phyloP scores from a whole-genome alignment of 805 yeast genomes.

The Ogataea degrootiae region DNA sequence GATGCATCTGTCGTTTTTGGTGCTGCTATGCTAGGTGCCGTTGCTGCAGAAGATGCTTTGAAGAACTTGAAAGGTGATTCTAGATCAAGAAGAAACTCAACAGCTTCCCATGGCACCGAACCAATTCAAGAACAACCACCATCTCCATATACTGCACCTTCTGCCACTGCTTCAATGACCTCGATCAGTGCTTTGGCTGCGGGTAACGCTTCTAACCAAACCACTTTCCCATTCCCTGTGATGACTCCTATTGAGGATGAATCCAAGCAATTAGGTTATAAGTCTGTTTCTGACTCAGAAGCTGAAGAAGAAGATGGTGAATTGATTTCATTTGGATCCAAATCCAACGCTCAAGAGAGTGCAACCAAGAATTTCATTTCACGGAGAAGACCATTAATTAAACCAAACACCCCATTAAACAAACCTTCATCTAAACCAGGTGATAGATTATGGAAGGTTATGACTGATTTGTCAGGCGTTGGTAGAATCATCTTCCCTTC shows the following conservation, averaged over 20 bases:
- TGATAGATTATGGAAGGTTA: conserved; percentile 76
- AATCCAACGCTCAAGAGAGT: conserved; percentile 48
- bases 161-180: conserved; percentile 68
- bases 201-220: conserved; percentile 21
- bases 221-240: conserved; percentile 46
- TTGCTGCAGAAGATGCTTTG: conserved; percentile 69
- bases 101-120: conserved; percentile 16
- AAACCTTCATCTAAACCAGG: conserved; percentile 34
- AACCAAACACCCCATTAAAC: not conserved
- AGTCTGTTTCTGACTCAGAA: conserved; percentile 20
- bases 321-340: conserved; percentile 57
- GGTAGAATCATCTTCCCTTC: conserved; percentile 77
- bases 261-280: conserved; percentile 28
- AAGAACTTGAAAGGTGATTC: conserved; percentile 23
- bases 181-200: conserved; percentile 49
- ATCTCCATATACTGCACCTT: conserved; percentile 76
- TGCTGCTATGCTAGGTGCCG: conserved; percentile 90
- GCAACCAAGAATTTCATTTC: conserved; percentile 40
- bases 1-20: conserved; percentile 98
- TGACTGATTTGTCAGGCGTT: conserved; percentile 78
- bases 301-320: conserved; percentile 44
- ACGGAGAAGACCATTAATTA: conserved; percentile 5
- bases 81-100: conserved; percentile 25
- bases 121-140: conserved; percentile 30
- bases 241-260: conserved; percentile 36